A percentile compares a stretch with the other conserved stretches of the same genome.
Conservation (phyloP, 345 rosid genomes). For the Triadica sebifera region DNA sequence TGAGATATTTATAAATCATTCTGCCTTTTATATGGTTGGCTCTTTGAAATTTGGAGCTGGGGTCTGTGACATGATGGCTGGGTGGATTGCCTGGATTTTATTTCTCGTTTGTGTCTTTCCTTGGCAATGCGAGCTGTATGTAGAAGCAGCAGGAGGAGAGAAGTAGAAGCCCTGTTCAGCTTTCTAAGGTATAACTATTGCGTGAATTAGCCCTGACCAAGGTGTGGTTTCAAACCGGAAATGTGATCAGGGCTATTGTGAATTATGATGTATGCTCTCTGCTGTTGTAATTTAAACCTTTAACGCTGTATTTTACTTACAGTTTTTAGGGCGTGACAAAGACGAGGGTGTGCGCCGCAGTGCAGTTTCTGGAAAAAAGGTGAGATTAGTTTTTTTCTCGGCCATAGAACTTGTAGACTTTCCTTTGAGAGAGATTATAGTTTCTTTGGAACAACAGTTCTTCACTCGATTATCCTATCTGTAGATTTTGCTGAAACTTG, state of each 20-base stretch:
- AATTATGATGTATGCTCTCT: neutral
- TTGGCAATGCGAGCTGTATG: conserved; percentile 76
- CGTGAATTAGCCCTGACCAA: too few relatives aligned
- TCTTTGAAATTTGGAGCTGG: conserved; percentile 97
- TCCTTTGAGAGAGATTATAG: neutral
- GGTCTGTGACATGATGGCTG: conserved; percentile 64
- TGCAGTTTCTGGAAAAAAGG: conserved; percentile 98
- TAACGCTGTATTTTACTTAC: conserved; percentile 15
- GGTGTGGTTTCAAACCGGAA: too few relatives aligned
- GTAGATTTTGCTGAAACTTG: conserved; percentile 85
- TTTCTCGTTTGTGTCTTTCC: conserved; percentile 47
- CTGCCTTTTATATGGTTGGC: conserved; percentile 75
- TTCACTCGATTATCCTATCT: conserved; percentile 12
- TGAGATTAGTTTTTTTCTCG: conserved; percentile 19
- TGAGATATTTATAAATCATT: conserved; percentile 65
- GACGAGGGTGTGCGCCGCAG: conserved; percentile 85
- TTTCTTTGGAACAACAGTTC: neutral
- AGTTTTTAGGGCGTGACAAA: conserved; percentile 79
- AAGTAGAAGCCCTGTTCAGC: conserved; percentile 81
- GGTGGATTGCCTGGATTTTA: conserved; percentile 65
- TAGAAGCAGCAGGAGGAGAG: conserved; percentile 75
- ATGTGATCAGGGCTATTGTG: too few relatives aligned
- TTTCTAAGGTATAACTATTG: conserved; percentile 78
- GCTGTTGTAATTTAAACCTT: neutral
- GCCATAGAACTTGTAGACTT: neutral